Conservation (phyloP, 164 flowering plant genomes). For the Malania oleifera region DNA sequence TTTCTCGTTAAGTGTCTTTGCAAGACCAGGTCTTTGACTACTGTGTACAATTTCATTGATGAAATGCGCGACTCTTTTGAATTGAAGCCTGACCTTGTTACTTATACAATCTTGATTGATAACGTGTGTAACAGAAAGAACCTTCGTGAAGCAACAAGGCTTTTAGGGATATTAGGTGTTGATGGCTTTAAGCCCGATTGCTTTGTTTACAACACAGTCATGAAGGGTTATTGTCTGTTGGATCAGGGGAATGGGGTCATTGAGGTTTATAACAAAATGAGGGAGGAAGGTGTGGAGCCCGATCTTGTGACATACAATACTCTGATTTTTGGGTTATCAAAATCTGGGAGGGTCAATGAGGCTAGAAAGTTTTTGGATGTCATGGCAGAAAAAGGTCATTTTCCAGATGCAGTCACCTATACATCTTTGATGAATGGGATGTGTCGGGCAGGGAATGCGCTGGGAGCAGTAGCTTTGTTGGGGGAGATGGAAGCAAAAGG, state of each 20-base stretch:
- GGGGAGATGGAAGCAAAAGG: conserved; percentile 75
- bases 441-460: conserved; percentile 73
- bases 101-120: conserved; percentile 85
- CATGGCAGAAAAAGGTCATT: conserved; percentile 69
- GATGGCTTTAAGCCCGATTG: conserved; percentile 82
- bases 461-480: conserved; percentile 62
- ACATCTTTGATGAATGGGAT: conserved; percentile 93
- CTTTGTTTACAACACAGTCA: conserved; percentile 80
- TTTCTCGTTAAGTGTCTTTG: conserved; percentile 61
- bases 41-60: conserved; percentile 52
- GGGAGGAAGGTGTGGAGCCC: conserved; percentile 72
- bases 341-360: conserved; percentile 62
- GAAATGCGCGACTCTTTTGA: conserved; percentile 36
- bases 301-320: conserved; percentile 84
- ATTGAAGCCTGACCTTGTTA: conserved; percentile 65
- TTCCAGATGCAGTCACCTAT: conserved; percentile 76
- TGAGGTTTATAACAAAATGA: conserved; percentile 71
- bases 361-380: conserved; percentile 56
- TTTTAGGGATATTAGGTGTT: conserved; percentile 42
- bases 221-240: conserved; percentile 80
- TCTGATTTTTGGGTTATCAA: conserved; percentile 79
- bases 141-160: conserved; percentile 63
- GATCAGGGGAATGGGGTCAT: conserved; percentile 56
- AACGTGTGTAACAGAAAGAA: conserved; percentile 72
- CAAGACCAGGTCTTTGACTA: conserved; percentile 44